Evolutionary conservation across 1,284 basidiomycete species (phyloP).

Genomic region (Rhodotorula sp.): DNA sequence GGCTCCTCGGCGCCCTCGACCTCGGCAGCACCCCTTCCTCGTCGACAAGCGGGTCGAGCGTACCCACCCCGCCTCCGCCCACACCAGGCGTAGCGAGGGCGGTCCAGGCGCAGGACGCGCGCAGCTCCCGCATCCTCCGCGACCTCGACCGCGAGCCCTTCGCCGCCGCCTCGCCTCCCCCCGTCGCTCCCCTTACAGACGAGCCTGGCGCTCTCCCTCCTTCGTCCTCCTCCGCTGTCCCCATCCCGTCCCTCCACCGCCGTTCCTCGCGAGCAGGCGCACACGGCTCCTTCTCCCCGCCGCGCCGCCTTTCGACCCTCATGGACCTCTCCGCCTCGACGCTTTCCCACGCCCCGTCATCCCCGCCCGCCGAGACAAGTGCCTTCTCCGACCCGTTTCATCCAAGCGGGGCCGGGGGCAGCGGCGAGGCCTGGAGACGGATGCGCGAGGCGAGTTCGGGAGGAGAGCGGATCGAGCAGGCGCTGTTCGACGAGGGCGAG

Average conservation of each 20-base stretch:
- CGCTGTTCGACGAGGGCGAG: background rate
- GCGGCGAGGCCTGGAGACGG: background rate
- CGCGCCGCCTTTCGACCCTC: constrained; percentile 33
- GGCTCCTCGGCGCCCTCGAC: background rate
- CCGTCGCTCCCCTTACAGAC: background rate
- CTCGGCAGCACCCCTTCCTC: background rate
- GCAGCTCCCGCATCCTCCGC: constrained; percentile 9
- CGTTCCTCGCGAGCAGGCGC: background rate
- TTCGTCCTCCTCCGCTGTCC: background rate
- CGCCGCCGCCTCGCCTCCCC: background rate
- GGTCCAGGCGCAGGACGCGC: constrained; percentile 6
- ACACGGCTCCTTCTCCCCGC: constrained; percentile 33
- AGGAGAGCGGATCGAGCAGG: background rate
- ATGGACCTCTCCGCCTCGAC: constrained; percentile 19
- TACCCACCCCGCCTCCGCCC: too few species aligned
- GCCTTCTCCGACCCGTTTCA: constrained; percentile 26
- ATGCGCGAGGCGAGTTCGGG: constrained; percentile 4
- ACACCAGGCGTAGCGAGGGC: background rate
- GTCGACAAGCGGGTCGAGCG: background rate
- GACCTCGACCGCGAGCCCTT: constrained; percentile 28
- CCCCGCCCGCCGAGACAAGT: constrained; percentile 11
- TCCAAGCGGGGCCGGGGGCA: background rate
- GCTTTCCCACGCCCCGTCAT: constrained; percentile 13
- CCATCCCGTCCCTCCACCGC: background rate
- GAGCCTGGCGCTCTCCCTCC: background rate